Conservation (phyloP, 805 yeast species). For the Monosporozyma servazzii region DNA sequence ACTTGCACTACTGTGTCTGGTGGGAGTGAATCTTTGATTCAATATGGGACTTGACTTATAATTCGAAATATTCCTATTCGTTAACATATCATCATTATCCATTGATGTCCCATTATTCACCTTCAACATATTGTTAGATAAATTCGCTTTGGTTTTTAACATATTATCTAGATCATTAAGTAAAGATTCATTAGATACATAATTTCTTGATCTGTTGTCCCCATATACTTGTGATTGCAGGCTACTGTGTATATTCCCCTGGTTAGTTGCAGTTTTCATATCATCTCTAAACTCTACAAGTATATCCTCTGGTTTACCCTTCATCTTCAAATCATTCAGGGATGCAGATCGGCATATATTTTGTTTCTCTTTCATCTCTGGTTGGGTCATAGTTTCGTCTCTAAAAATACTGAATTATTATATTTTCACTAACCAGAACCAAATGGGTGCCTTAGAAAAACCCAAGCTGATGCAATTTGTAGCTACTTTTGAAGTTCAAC, state of each 20-base stretch:
- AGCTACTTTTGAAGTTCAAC: not conserved
- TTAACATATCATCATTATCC: slow-evolving; percentile 10
- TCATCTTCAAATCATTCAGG: not conserved
- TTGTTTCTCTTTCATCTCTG: not conserved
- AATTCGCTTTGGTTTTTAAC: slow-evolving; percentile 17
- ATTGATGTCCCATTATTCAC: slow-evolving; percentile 1
- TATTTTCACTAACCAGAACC: not conserved
- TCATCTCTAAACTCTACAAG: slow-evolving; percentile 2
- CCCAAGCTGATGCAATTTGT: not conserved
- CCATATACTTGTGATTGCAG: not conserved
- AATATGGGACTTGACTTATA: slow-evolving; percentile 1
- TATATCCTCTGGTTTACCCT: not conserved
- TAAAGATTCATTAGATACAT: slow-evolving; percentile 8
- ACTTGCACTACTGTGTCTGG: not conserved
- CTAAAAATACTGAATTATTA: not conserved
- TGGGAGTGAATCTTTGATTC: not conserved
- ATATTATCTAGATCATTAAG: slow-evolving; percentile 20
- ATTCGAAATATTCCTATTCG: not conserved
- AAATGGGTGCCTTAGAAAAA: not conserved
- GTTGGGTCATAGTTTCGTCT: not conserved
- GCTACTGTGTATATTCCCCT: not conserved
- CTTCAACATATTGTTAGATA: slow-evolving; percentile 1
- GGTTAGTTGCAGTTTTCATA: not conserved
- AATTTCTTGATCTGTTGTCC: not conserved
- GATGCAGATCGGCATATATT: not conserved